Conservation (phyloP, 2,329 filamentous ascomycete species). For the Sporothrix luriei region DNA sequence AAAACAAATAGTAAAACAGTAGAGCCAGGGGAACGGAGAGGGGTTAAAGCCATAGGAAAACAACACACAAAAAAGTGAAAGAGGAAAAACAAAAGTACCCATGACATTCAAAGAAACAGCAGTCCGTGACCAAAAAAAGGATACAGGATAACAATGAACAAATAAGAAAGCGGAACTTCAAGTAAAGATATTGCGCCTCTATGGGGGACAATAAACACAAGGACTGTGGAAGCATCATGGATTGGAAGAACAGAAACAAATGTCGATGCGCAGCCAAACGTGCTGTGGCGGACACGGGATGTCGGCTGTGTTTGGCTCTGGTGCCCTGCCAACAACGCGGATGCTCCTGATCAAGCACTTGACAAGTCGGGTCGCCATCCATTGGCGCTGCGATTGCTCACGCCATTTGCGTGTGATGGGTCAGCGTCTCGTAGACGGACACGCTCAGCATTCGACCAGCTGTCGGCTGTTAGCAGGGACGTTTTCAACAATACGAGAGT, state of each 20-base stretch:
- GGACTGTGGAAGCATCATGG: background rate
- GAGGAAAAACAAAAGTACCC: background rate
- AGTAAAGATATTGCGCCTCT: slow-evolving; percentile 1
- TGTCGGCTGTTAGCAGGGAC: slow-evolving; percentile 29
- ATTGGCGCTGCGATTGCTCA: slow-evolving; percentile 35
- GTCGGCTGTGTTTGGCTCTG: background rate
- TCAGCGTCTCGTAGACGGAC: slow-evolving; percentile 34
- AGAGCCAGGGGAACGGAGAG: background rate
- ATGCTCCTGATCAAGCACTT: slow-evolving; percentile 5
- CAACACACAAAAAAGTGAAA: background rate
- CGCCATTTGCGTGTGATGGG: slow-evolving; percentile 32
- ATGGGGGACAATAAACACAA: background rate
- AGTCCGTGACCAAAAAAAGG: background rate
- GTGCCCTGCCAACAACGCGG: background rate
- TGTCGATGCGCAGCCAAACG: background rate
- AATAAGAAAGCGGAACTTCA: background rate
- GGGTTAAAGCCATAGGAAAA: background rate
- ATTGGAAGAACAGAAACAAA: background rate
- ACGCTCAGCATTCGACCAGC: slow-evolving; percentile 47
- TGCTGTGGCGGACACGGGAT: background rate
- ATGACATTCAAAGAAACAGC: background rate
- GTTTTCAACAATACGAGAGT: background rate
- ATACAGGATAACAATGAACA: background rate
- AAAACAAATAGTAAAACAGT: background rate
- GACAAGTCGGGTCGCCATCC: slow-evolving; percentile 35